These are phyloP conservation scores for Auriscalpium vulgare DNA, from an alignment of 768 basidiomycete species.

Conservation along the genomic window DNA sequence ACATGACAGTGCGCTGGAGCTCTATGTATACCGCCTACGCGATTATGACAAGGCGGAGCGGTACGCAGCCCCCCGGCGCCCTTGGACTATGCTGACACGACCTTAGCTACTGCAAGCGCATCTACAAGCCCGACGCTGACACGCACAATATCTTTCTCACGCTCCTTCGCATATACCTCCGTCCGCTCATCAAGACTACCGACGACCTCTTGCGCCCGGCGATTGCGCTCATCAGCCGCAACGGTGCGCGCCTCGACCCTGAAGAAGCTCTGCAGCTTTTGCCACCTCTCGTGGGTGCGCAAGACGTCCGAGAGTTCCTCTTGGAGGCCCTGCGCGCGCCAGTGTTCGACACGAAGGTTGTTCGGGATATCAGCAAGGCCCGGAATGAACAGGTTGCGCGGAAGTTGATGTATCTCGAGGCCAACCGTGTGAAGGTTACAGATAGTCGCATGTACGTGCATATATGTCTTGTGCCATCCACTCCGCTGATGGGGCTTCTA, in stretches of 20 bases:
- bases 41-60: constrained; percentile 86
- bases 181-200: constrained; percentile 46
- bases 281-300: constrained; percentile 82
- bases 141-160: constrained; percentile 70
- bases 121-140: constrained; percentile 52
- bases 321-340: constrained; percentile 59
- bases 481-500: neutral
- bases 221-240: constrained; percentile 77
- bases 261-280: constrained; percentile 78
- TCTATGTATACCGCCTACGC: constrained; percentile 84
- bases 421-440: constrained; percentile 78
- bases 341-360: constrained; percentile 59
- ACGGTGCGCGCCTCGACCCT: constrained; percentile 75
- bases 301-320: constrained; percentile 74
- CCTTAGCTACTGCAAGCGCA: constrained; percentile 80
- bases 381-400: constrained; percentile 70
- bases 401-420: constrained; percentile 67
- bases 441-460: constrained; percentile 85
- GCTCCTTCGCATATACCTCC: constrained; percentile 82
- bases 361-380: constrained; percentile 66
- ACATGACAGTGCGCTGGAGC: constrained; percentile 90
- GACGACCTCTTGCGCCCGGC: constrained; percentile 70
- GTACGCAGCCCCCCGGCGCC: constrained; percentile 33
- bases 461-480: constrained; percentile 1
- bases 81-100: neutral